Evolutionary conservation across 306 rosid genomes (phyloP).

Genomic region (Vigna trinervia): DNA sequence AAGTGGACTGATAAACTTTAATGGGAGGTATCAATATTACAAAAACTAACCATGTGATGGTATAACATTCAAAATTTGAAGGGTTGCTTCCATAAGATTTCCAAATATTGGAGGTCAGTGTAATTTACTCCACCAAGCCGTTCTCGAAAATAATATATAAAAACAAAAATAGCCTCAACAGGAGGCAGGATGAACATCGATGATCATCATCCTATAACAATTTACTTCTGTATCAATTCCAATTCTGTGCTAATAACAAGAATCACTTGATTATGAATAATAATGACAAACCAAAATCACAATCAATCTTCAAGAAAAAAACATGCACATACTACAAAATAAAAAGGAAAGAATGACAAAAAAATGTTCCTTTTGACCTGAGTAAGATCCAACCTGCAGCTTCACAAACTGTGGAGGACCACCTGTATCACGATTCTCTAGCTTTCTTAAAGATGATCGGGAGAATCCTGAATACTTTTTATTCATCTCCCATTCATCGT

Average conservation of each 20-base stretch:
- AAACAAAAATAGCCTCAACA: background rate
- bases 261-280: conserved; percentile 9
- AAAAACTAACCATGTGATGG: background rate
- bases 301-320: background rate
- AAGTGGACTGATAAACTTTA: background rate
- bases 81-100: background rate
- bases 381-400: conserved; percentile 75
- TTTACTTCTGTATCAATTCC: background rate
- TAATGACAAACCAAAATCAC: conserved; percentile 2
- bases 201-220: background rate
- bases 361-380: conserved; percentile 42
- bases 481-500: conserved; percentile 97
- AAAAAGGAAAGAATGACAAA: conserved; percentile 5
- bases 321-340: conserved; percentile 13
- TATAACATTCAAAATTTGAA: background rate
- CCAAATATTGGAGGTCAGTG: conserved; percentile 9
- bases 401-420: conserved; percentile 97
- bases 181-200: background rate
- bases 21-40: background rate
- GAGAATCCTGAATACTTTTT: conserved; percentile 80
- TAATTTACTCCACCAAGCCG: conserved; percentile 8
- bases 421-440: conserved; percentile 63
- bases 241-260: conserved; percentile 17
- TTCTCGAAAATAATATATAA: conserved; percentile 3
- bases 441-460: conserved; percentile 63